Evolutionary conservation across 495 filamentous ascomycete species (phyloP).

Genomic region (Penicillium waksmanii): DNA sequence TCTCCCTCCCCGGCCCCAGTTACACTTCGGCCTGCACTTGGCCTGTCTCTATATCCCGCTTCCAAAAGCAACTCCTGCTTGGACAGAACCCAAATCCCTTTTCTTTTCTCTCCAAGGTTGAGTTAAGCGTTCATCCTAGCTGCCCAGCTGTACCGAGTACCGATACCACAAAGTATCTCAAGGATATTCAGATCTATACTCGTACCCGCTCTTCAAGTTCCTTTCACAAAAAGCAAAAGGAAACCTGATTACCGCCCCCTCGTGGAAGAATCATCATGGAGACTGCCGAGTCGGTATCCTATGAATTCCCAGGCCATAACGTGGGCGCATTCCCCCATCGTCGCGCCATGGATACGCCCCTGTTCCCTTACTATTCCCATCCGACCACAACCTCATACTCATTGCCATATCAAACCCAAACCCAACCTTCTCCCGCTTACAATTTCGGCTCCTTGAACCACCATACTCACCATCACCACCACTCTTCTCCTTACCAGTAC

Average conservation of each 20-base stretch:
- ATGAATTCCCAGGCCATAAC: conserved; percentile 45
- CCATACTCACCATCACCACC: conserved; percentile 14
- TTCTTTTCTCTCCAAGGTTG: background rate
- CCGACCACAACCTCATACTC: conserved; percentile 17
- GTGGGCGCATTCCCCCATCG: conserved; percentile 43
- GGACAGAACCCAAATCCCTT: conserved; percentile 25
- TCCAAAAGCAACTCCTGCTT: conserved; percentile 18
- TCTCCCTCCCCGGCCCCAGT: conserved; percentile 16
- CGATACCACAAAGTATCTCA: too few species aligned
- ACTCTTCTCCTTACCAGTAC: conserved; percentile 43
- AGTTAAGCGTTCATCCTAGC: background rate
- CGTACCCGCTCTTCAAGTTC: background rate
- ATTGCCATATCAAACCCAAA: conserved; percentile 43
- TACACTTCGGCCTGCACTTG: conserved; percentile 10
- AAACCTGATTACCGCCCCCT: background rate
- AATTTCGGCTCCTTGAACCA: conserved; percentile 35
- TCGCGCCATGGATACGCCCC: conserved; percentile 41
- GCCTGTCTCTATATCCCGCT: conserved; percentile 20
- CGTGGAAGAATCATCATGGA: conserved; percentile 35
- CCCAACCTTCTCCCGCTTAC: conserved; percentile 29
- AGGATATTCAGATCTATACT: background rate
- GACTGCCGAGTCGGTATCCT: conserved; percentile 48
- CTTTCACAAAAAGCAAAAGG: background rate
- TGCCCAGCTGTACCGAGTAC: background rate
- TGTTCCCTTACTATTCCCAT: conserved; percentile 46